These are phyloP conservation scores for Globomyces sp. DNA, from an alignment of 371 early-diverging fungal genomes.

Conservation along the genomic window DNA sequence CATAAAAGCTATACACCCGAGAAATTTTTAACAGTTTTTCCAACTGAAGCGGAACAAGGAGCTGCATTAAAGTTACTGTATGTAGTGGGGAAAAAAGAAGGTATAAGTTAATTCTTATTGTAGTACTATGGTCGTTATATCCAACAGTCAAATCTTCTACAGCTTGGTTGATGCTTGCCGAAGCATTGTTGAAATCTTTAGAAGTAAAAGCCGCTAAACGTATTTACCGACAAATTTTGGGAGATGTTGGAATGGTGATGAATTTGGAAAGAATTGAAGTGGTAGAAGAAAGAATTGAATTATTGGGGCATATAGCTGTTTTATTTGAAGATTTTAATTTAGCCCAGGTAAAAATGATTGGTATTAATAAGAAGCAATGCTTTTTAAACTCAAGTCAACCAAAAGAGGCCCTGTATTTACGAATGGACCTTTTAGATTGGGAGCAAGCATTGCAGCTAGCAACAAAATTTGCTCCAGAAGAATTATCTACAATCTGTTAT, in stretches of 20 bases:
- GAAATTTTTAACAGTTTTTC: conserved; percentile 17
- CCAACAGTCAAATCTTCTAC: conserved; percentile 24
- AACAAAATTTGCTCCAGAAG: conserved; percentile 32
- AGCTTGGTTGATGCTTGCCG: conserved; percentile 47
- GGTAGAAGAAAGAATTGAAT: conserved; percentile 36
- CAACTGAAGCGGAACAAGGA: conserved; percentile 39
- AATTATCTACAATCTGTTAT: conserved; percentile 39
- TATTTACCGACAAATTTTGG: conserved; percentile 43
- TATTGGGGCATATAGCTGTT: conserved; percentile 44
- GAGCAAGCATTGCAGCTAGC: conserved; percentile 53
- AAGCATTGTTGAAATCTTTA: conserved; percentile 36
- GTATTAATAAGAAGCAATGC: conserved; percentile 29
- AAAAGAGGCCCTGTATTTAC: conserved; percentile 40
- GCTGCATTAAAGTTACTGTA: conserved; percentile 39
- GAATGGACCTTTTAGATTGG: conserved; percentile 48
- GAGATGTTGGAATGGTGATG: conserved; percentile 43
- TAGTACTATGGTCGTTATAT: conserved; percentile 28
- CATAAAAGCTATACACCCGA: conserved; percentile 28
- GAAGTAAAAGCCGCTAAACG: conserved; percentile 44
- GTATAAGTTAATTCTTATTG: conserved; percentile 14
- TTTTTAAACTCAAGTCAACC: conserved; percentile 42
- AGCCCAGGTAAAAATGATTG: conserved; percentile 17
- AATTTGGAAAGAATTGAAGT: conserved; percentile 33
- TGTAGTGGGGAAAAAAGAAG: conserved; percentile 34
- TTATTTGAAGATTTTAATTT: conserved; percentile 40